Conservation (phyloP, 1,284 basidiomycete genomes). For the Papiliotrema laurentii region DNA sequence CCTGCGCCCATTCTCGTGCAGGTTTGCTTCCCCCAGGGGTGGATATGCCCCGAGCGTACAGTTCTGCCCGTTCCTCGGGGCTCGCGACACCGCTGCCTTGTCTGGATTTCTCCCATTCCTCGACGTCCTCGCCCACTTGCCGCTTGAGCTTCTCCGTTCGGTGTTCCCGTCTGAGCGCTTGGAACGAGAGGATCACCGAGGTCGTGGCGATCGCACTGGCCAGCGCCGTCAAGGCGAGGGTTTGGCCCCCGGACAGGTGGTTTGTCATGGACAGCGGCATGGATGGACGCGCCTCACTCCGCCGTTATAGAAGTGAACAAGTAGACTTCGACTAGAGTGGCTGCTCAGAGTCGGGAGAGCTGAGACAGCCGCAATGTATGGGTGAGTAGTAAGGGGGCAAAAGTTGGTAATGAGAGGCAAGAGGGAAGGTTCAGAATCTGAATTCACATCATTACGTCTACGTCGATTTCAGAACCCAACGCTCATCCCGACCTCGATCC, state of each 20-base stretch:
- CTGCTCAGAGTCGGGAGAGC: too few relatives aligned
- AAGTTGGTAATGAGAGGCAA: too few relatives aligned
- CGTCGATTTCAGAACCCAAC: too few relatives aligned
- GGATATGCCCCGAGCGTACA: conserved; percentile 20
- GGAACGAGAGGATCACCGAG: conserved; percentile 42
- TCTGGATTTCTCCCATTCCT: conserved; percentile 36
- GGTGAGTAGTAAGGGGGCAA: too few relatives aligned
- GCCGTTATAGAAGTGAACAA: too few relatives aligned
- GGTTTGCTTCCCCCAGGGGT: conserved; percentile 11
- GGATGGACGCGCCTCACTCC: too few relatives aligned
- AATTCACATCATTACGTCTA: too few relatives aligned
- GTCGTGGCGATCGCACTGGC: conserved; percentile 40
- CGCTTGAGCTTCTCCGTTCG: conserved; percentile 42
- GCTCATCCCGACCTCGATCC: too few relatives aligned
- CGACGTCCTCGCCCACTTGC: conserved; percentile 45
- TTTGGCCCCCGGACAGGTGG: conserved; percentile 23
- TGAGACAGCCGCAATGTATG: too few relatives aligned
- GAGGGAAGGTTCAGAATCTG: too few relatives aligned
- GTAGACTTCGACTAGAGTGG: too few relatives aligned
- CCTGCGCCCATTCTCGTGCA: conserved; percentile 30
- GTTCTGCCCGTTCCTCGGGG: conserved; percentile 26
- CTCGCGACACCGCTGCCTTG: conserved; percentile 19
- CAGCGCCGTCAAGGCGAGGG: conserved; percentile 39
- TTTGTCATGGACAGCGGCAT: conserved; percentile 1
- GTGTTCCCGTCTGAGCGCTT: conserved; percentile 41